Evolutionary conservation across 257 asterid genomes (phyloP), one percentile per base, ranked within the genome.

Genomic region (Linderniella brevidens): DNA sequence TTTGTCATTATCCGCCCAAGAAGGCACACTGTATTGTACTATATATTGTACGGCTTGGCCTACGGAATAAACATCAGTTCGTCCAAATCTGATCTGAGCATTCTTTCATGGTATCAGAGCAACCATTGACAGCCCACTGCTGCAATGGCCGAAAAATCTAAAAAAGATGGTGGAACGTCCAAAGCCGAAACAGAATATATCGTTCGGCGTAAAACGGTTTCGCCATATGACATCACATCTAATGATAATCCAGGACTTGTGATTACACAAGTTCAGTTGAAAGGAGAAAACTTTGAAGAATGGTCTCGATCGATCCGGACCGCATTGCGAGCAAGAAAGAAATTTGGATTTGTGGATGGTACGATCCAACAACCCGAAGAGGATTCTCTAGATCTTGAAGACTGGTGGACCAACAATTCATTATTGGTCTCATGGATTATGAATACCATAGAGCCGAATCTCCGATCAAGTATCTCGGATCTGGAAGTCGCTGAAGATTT

Each of bases 351-450:
- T 14, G 45, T 25, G 4, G 32, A 25, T 25, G 32, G 32, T 25
- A 25, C 32, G 32, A 25, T 25, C 32, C 32, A 25, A 25, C 32
- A 25, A 25, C 32, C 32, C 32, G 32, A 25, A 25, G 32, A 25
- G 32, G 32, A 25, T 25, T 40, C 45, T 14, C 16, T 0, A 40
- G 45, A 40, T 40, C 45, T 40, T 40, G 45, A 40, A 40, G 45
- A 14, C 45, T 40, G 45, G 45, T 40, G 45, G 45, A 40, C 45
- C n/a, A 40, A 40, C 45, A 40, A 40, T 14, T 40, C 45, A 12
- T 14, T 40, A 12, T 11, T 40, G n/a, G 3, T 40, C 14, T 12
- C 45, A 40, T 40, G 2, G 45, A 40, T 40, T 12, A 40, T 40
- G 45, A 40, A 40, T 14, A 40, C 45, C n/a, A 40, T 10, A 12